A percentile compares a stretch with the other conserved stretches of the same genome.
Conservation (phyloP, 345 rosid species). For the Brassica cretica region DNA sequence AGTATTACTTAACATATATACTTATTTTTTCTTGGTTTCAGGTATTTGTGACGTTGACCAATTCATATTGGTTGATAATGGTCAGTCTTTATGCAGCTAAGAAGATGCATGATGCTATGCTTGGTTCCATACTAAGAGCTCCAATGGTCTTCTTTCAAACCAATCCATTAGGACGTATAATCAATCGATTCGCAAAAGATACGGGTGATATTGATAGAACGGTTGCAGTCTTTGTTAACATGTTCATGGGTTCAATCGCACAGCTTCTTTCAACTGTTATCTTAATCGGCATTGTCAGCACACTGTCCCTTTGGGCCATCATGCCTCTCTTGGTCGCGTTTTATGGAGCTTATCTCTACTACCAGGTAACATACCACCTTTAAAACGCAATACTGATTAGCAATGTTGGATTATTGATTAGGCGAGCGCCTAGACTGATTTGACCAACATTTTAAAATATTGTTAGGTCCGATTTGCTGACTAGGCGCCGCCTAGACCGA, state of each 20-base stretch:
- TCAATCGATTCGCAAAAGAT: conserved; percentile 98
- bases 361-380: conserved; percentile 47
- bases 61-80: conserved; percentile 89
- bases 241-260: conserved; percentile 81
- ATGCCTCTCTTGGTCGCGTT: conserved; percentile 93
- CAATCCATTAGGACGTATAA: conserved; percentile 90
- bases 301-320: conserved; percentile 96
- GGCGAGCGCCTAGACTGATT: too few species aligned
- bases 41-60: conserved; percentile 79
- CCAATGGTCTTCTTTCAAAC: conserved; percentile 98
- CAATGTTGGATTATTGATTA: neutral
- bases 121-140: conserved; percentile 81
- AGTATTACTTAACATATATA: too few species aligned
- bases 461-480: too few species aligned
- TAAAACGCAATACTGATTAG: neutral
- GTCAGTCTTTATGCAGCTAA: conserved; percentile 90
- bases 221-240: conserved; percentile 70
- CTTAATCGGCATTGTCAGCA: conserved; percentile 94
- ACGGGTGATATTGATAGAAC: conserved; percentile 91
- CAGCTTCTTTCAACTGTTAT: conserved; percentile 95
- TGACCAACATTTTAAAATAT: too few species aligned
- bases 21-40: conserved; percentile 37
- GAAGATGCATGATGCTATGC: conserved; percentile 90
- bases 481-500: neutral
- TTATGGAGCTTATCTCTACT: conserved; percentile 88